A percentile compares a stretch with the other conserved stretches of the same genome.
Evolutionary conservation across 208 protist species (phyloP).

Genomic region (Wallacemonas sp.): DNA sequence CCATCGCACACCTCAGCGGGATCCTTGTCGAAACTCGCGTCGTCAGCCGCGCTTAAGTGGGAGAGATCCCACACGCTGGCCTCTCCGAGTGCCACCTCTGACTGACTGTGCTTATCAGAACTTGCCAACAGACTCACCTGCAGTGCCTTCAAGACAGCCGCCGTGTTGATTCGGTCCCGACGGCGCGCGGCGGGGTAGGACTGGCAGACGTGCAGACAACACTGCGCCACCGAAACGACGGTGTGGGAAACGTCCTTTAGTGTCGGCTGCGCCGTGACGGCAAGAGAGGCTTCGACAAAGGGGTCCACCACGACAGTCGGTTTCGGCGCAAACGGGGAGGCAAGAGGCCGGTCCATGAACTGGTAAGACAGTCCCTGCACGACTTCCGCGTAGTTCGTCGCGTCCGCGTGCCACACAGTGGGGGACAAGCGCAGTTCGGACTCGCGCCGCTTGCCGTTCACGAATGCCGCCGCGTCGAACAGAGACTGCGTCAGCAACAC

Average conservation of each 20-base stretch:
- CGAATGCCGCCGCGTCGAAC: neutral
- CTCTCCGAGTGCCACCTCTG: neutral
- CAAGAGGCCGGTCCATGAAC: neutral
- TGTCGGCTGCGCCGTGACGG: too few species aligned
- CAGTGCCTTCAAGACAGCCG: neutral
- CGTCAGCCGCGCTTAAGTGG: neutral
- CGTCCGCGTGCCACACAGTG: neutral
- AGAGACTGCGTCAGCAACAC: neutral
- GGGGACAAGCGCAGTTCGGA: neutral
- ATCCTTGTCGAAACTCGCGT: neutral
- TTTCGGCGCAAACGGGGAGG: neutral
- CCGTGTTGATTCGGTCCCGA: neutral
- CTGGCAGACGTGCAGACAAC: neutral
- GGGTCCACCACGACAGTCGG: neutral
- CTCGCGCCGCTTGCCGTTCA: neutral
- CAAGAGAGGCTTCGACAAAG: neutral
- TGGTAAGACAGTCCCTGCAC: neutral
- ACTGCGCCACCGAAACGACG: neutral
- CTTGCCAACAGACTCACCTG: neutral
- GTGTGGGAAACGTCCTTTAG: neutral
- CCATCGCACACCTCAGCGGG: slow-evolving; percentile 3
- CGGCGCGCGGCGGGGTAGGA: too few species aligned
- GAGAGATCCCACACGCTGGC: slow-evolving; percentile 1
- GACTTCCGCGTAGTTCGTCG: neutral
- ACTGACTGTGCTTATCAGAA: neutral